Conservation (phyloP, 441 rosid genomes). For the Syzygium syzygioides region DNA sequence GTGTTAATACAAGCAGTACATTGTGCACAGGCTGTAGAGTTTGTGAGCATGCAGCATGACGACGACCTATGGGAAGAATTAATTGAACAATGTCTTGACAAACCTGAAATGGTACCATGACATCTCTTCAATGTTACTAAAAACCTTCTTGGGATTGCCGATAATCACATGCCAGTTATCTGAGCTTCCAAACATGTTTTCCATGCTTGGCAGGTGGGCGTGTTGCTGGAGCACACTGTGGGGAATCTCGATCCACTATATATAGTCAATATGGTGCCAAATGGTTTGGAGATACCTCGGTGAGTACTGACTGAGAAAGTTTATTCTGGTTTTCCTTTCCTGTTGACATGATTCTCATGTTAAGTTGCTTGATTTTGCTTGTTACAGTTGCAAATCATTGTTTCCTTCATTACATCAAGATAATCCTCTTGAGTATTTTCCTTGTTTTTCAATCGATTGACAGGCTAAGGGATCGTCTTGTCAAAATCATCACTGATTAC, state of each 20-base stretch:
- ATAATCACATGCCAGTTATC: not conserved
- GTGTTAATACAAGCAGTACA: not conserved
- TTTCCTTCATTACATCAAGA: not conserved
- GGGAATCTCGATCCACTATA: slow-evolving; percentile 96
- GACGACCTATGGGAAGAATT: slow-evolving; percentile 99
- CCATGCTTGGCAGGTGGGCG: slow-evolving; percentile 67
- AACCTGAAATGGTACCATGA: slow-evolving; percentile 85
- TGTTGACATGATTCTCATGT: not conserved
- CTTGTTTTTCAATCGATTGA: slow-evolving; percentile 1
- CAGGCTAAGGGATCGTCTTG: slow-evolving; percentile 92
- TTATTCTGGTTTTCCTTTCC: not conserved
- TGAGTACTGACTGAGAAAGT: slow-evolving; percentile 29
- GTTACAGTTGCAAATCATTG: not conserved
- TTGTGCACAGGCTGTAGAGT: slow-evolving; percentile 91
- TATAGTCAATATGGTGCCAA: slow-evolving; percentile 96
- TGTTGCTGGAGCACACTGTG: slow-evolving; percentile 95
- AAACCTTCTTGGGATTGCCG: not conserved
- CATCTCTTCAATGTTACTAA: not conserved
- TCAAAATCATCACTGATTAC: slow-evolving; percentile 93
- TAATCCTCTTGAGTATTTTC: not conserved
- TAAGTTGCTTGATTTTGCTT: not conserved
- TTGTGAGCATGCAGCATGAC: slow-evolving; percentile 94
- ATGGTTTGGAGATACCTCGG: slow-evolving; percentile 99
- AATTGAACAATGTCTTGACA: slow-evolving; percentile 86
- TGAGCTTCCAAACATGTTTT: slow-evolving; percentile 9